These are phyloP conservation scores for Globisporangium orthogonon DNA, from an alignment of 352 stramenopile genomes.

Conservation along the genomic window DNA sequence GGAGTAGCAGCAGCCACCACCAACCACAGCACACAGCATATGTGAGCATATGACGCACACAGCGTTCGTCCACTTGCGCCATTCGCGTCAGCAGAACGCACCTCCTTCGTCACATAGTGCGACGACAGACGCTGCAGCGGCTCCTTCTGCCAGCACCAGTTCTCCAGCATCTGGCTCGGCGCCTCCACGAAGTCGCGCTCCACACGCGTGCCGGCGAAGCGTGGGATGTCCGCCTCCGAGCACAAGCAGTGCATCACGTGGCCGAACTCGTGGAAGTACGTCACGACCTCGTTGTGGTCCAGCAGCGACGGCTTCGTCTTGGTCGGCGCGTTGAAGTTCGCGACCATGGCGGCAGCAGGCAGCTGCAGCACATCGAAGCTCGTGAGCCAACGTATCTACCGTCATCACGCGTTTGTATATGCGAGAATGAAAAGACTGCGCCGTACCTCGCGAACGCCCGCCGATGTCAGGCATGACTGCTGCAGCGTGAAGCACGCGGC, in stretches of 20 bases:
- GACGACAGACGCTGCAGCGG: constrained; percentile 80
- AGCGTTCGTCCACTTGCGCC: neutral
- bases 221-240: constrained; percentile 70
- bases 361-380: constrained; percentile 13
- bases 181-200: constrained; percentile 89
- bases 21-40: too few relatives aligned
- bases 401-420: neutral
- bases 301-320: constrained; percentile 77
- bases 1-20: constrained; percentile 1
- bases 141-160: constrained; percentile 88
- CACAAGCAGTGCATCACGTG: constrained; percentile 90
- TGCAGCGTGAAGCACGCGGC: constrained; percentile 88
- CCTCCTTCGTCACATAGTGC: constrained; percentile 72
- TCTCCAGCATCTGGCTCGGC: constrained; percentile 90
- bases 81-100: constrained; percentile 4
- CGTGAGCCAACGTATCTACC: neutral
- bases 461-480: constrained; percentile 67
- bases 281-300: constrained; percentile 82
- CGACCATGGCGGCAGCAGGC: constrained; percentile 85
- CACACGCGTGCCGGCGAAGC: constrained; percentile 70
- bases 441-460: constrained; percentile 31
- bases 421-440: neutral
- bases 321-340: constrained; percentile 83
- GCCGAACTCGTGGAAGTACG: constrained; percentile 88
- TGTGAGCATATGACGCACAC: neutral